Base-by-base conservation (phyloP, 495 filamentous ascomycete genomes). In the Geoglossum glabrum region DNA sequence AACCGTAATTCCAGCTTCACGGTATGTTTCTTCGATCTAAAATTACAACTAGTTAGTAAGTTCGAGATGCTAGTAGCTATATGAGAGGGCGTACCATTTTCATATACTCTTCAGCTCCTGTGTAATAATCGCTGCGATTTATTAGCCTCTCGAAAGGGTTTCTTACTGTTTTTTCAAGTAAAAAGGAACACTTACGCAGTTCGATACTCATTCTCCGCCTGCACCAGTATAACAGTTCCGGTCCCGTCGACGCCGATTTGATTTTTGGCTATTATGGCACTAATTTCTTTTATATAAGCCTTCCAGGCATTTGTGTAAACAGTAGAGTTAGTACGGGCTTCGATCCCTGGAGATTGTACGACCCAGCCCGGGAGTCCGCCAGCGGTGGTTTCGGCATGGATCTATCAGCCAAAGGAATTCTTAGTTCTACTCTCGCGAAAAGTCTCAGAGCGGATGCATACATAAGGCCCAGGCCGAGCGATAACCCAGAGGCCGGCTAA, bases 181-280 rank as follows among this genome's bases (percentile, higher is more conserved):
- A 17, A 7, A 2, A 45, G 40, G 5, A 10, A 45, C 10, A 21
- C 40, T 19, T 19, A 45, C 40, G 17, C 5, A 21, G 10, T 45
- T 10, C 40, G 40, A 52, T 65, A 59, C 28, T 65, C 64, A n/a
- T 65, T 65, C 43, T 65, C 64, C 10, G 65, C 61, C 34, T 65
- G 64, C n/a, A 60, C 58, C 10, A 65, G 25, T 34, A 65, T 65
- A 10, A 63, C 63, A 30, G 64, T 57, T 0, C 59, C 64, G 0
- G 46, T 59, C 21, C 57, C 58, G 27, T 51, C n/a, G 0, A 57
- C 62, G 25, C 36, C 36, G 17, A 63, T 46, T 28, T 63, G 58
- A 50, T 65, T 65, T 7, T 36, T 45, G 49, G 64, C 61, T 28
- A 66, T 61, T 26, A 64, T 64, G 9, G 54, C 57, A 0, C 64